phyloP scores from a whole-genome alignment of 345 rosid genomes.

The Camelina hispida region DNA sequence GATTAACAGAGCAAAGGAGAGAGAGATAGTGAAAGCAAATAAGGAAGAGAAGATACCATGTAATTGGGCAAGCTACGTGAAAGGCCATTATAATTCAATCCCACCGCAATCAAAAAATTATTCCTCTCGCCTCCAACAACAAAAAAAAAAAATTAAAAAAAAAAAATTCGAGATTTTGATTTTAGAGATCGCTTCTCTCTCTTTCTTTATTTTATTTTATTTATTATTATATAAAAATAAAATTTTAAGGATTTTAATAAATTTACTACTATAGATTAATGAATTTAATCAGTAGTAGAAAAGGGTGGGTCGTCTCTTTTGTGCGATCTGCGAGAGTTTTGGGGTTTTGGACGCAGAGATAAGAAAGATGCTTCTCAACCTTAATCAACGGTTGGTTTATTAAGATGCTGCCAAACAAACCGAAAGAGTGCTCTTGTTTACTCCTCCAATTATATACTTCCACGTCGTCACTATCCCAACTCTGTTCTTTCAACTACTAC shows the following conservation, averaged over 20 bases:
- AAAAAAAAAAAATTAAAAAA: background rate
- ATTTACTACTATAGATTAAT: background rate
- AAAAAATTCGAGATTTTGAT: constrained; percentile 21
- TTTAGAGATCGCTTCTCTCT: constrained; percentile 36
- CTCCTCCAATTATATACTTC: constrained; percentile 2
- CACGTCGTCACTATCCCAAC: constrained; percentile 1
- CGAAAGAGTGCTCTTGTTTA: background rate
- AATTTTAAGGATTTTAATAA: background rate
- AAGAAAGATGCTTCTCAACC: constrained; percentile 14
- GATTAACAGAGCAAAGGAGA: too few relatives aligned
- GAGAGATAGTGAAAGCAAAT: constrained; percentile 18
- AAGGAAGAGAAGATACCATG: constrained; percentile 48
- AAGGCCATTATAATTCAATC: constrained; percentile 69
- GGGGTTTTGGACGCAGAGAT: constrained; percentile 7
- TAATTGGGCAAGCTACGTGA: constrained; percentile 99
- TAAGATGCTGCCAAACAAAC: constrained; percentile 3
- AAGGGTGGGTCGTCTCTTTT: constrained; percentile 15
- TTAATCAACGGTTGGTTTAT: constrained; percentile 23
- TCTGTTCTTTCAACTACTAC: background rate
- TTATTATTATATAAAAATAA: background rate
- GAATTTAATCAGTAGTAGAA: background rate
- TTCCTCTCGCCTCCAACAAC: constrained; percentile 31
- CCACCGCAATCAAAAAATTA: constrained; percentile 19
- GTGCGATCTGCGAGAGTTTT: background rate
- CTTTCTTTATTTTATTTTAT: background rate